phyloP scores from a whole-genome alignment of 768 basidiomycete species.

The Boletus rufocinnamomeus region DNA sequence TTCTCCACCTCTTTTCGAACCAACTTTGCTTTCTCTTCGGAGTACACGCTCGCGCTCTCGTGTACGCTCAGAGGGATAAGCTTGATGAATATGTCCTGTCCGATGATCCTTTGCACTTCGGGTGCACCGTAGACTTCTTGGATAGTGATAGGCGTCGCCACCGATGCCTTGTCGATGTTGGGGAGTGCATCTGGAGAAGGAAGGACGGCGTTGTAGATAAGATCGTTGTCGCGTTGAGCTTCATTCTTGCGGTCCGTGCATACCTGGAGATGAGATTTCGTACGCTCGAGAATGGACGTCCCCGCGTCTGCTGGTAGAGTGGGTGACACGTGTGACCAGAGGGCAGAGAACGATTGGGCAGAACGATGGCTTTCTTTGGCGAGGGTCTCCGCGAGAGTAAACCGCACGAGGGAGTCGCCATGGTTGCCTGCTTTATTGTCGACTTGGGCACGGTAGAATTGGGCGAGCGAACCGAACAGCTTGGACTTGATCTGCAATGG shows the following conservation, averaged over 20 bases:
- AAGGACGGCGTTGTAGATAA: slow-evolving; percentile 93
- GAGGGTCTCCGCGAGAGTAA: slow-evolving; percentile 70
- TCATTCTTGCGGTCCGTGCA: slow-evolving; percentile 75
- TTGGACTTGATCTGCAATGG: slow-evolving; percentile 80
- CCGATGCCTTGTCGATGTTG: slow-evolving; percentile 74
- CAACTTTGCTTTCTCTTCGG: slow-evolving; percentile 97
- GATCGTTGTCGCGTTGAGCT: slow-evolving; percentile 88
- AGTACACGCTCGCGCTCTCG: slow-evolving; percentile 94
- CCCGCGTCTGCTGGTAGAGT: slow-evolving; percentile 88
- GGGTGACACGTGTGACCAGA: slow-evolving; percentile 74
- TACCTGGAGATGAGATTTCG: slow-evolving; percentile 78
- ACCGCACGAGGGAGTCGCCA: slow-evolving; percentile 83
- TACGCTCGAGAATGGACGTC: slow-evolving; percentile 74
- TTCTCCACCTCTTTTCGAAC: slow-evolving; percentile 88
- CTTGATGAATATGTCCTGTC: slow-evolving; percentile 83
- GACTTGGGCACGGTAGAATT: slow-evolving; percentile 82
- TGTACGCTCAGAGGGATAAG: slow-evolving; percentile 93
- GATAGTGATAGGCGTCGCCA: slow-evolving; percentile 86
- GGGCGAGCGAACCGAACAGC: slow-evolving; percentile 81
- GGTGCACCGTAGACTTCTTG: slow-evolving; percentile 91
- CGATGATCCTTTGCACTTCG: slow-evolving; percentile 94
- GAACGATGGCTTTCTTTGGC: slow-evolving; percentile 83
- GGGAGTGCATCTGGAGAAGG: slow-evolving; percentile 80
- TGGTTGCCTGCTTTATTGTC: slow-evolving; percentile 78
- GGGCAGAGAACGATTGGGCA: slow-evolving; percentile 65